A percentile compares a stretch with the other conserved stretches of the same genome.
Conservation (phyloP, 2,329 filamentous ascomycete species). For the Knufia petricola region DNA sequence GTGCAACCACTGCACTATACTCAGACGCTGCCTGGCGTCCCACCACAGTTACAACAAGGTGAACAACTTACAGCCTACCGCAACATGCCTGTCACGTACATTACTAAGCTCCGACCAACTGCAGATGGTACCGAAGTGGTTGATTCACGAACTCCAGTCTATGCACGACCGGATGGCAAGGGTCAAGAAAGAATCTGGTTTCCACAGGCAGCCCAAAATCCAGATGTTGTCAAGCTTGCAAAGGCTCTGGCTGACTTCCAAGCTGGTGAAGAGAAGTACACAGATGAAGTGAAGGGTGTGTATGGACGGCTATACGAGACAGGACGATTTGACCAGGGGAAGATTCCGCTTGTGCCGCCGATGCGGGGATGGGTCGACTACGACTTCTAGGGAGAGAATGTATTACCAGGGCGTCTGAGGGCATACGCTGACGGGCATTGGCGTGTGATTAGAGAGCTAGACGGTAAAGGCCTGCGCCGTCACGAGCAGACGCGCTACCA, state of each 20-base stretch:
- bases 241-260: constrained; percentile 34
- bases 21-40: constrained; percentile 28
- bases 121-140: constrained; percentile 20
- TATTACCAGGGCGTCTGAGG: neutral
- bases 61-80: constrained; percentile 51
- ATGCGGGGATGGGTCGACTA: constrained; percentile 65
- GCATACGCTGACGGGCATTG: neutral
- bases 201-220: constrained; percentile 52
- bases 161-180: constrained; percentile 45
- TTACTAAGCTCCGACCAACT: constrained; percentile 25
- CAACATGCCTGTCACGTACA: constrained; percentile 52
- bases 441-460: neutral
- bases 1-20: constrained; percentile 17
- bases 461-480: no score
- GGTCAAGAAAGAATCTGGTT: constrained; percentile 61
- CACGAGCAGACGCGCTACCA: no score
- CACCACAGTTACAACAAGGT: constrained; percentile 24
- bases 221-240: constrained; percentile 33
- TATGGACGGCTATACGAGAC: constrained; percentile 57
- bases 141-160: constrained; percentile 35
- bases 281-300: constrained; percentile 47
- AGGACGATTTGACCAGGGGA: constrained; percentile 56
- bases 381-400: constrained; percentile 48
- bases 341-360: constrained; percentile 70
- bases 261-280: constrained; percentile 45